Evolutionary conservation across 176 grass and related monocot genomes (phyloP).

Genomic region (Carex kokanica): DNA sequence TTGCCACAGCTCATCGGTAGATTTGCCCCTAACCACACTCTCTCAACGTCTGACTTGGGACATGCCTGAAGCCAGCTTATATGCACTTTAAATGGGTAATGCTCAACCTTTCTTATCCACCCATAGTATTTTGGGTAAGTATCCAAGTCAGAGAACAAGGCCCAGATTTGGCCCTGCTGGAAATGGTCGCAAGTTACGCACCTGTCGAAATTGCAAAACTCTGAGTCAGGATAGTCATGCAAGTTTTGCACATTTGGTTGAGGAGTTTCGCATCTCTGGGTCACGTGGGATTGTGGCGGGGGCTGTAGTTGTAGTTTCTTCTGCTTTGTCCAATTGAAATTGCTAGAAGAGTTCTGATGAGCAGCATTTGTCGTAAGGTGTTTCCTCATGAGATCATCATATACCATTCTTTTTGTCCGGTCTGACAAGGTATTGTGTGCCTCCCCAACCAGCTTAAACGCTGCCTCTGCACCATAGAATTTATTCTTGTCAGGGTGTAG

Average conservation of each 20-base stretch:
- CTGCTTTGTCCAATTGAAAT: background rate
- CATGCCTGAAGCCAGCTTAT: slow-evolving; percentile 70
- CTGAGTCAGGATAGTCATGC: background rate
- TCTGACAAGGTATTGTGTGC: slow-evolving; percentile 63
- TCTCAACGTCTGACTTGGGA: slow-evolving; percentile 29
- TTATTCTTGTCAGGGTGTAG: slow-evolving; percentile 94
- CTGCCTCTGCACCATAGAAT: slow-evolving; percentile 76
- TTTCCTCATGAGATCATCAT: slow-evolving; percentile 53
- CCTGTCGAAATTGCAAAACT: background rate
- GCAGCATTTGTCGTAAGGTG: background rate
- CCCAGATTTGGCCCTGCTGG: background rate
- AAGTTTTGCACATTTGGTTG: background rate
- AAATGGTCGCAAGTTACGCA: background rate
- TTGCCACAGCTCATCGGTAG: slow-evolving; percentile 65
- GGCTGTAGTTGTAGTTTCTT: too few relatives aligned
- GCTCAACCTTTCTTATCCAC: slow-evolving; percentile 51
- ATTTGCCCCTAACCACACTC: slow-evolving; percentile 39
- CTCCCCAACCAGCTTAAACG: slow-evolving; percentile 85
- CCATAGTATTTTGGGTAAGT: slow-evolving; percentile 69
- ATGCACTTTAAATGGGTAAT: slow-evolving; percentile 45
- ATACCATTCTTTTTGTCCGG: slow-evolving; percentile 34
- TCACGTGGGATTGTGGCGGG: background rate
- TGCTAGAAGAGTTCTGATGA: slow-evolving; percentile 32
- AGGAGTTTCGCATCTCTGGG: background rate
- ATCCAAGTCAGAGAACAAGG: slow-evolving; percentile 8